These are phyloP conservation scores for Parietaria judaica DNA, from an alignment of 306 rosid species.

Conservation along the genomic window DNA sequence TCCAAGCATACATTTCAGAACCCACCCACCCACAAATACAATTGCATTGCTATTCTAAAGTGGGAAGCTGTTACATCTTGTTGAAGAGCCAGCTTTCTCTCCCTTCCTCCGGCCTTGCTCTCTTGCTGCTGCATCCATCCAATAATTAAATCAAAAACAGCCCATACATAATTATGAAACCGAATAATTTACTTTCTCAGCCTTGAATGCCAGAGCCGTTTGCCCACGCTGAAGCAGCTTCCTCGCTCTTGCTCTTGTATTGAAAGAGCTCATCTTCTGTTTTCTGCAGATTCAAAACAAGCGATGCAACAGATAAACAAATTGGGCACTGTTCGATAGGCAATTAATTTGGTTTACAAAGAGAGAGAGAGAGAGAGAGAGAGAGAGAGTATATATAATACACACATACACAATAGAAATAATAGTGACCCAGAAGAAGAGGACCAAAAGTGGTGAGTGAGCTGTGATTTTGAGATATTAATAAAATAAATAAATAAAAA, in stretches of 20 bases:
- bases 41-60: not conserved
- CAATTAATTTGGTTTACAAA: constrained; percentile 35
- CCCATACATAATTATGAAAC: constrained; percentile 17
- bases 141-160: constrained; percentile 12
- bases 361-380: constrained; percentile 10
- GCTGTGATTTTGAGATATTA: not conserved
- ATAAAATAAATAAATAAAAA: too few species aligned
- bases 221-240: constrained; percentile 33
- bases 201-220: constrained; percentile 29
- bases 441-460: not conserved
- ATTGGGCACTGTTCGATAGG: too few species aligned
- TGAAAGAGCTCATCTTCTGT: not conserved
- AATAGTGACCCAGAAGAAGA: not conserved
- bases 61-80: constrained; percentile 53
- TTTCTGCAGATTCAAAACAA: constrained; percentile 10
- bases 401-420: too few species aligned
- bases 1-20: too few species aligned
- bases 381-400: too few species aligned
- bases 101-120: constrained; percentile 37
- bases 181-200: constrained; percentile 45
- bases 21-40: not conserved
- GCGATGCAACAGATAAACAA: too few species aligned
- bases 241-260: not conserved
- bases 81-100: constrained; percentile 63
- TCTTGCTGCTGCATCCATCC: constrained; percentile 60